phyloP scores from a whole-genome alignment of 2,329 filamentous ascomycete species.

The Cladorrhinum sp. region DNA sequence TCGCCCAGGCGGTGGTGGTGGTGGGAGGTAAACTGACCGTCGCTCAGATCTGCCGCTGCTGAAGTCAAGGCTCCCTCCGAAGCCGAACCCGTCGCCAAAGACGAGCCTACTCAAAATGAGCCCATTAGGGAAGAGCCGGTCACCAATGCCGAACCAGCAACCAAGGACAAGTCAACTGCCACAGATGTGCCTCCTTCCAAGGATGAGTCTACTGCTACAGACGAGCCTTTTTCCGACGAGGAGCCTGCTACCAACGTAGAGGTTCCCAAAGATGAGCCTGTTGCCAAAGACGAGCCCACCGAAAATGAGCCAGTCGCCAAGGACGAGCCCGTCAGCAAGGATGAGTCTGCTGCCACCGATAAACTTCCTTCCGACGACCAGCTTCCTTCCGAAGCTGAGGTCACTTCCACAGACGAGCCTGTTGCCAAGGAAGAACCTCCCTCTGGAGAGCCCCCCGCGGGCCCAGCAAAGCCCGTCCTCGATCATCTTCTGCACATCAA shows the following conservation, averaged over 20 bases:
- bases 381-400: not conserved
- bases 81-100: not conserved
- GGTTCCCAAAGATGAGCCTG: not conserved
- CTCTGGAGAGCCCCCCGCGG: not conserved
- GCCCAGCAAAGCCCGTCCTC: not conserved
- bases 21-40: not conserved
- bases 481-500: conserved; percentile 4
- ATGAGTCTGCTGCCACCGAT: not conserved
- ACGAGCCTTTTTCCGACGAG: not conserved
- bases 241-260: not conserved
- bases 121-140: not conserved
- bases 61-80: not conserved
- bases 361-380: too few species aligned
- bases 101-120: not conserved
- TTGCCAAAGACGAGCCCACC: not conserved
- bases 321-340: not conserved
- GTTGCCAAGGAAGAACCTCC: not conserved
- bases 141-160: not conserved
- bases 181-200: not conserved
- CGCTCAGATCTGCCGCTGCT: not conserved
- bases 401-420: not conserved
- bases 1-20: not conserved
- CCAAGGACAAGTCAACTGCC: not conserved
- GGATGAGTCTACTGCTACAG: not conserved
- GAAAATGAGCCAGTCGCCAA: not conserved